Evolutionary conservation across 805 yeast genomes (phyloP), one percentile per base, ranked within the genome.

Genomic region (Sugiyamaella marilandica): DNA sequence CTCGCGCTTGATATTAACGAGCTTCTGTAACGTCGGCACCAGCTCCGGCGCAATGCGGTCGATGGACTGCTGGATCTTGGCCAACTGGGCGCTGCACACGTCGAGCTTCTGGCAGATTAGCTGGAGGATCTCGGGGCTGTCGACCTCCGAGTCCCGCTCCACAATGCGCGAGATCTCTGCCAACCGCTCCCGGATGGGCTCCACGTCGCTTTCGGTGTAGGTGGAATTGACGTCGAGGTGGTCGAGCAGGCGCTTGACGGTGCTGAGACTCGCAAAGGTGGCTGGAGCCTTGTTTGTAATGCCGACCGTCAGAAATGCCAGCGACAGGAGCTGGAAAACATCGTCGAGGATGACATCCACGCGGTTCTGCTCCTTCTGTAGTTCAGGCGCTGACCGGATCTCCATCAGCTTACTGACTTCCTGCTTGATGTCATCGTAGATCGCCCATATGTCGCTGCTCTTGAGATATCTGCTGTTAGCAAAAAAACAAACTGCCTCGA

Each of bases 261-360:
- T 89, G 41, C 90, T 77, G 41, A 92, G 72, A 2, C 95, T 87
- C 5, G 96, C 92, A 70, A 87, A 94, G 0, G 96, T 87, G 3
- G 97, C 96, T 1, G 98, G 96, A 1, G 97, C 96, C 34, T 89
- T 79, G 60, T 89, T 84, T 45, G 86, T 85, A 61, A 89, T 74
- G 2, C 99, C 99, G 54, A 95, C 94, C 1, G 98, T 88, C 63
- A 92, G 80, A 68, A 91, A 88, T 59, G 94, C 85, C 49, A 94
- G 75, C 11, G 96, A 85, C 44, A 92, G 71, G 46, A 94, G 71
- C 68, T 92, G 97, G 76, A 92, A 89, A 19, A 87, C 87, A 62
- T 91, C 97, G 67, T 91, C 97, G 41, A 88, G 74, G 10, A 87
- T 76, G 9, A 81, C 74, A 63, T 91, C 97, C 13, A 87, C 88